Conservation (phyloP, 495 filamentous ascomycete species). For the Rostrohypoxylon terebratum region DNA sequence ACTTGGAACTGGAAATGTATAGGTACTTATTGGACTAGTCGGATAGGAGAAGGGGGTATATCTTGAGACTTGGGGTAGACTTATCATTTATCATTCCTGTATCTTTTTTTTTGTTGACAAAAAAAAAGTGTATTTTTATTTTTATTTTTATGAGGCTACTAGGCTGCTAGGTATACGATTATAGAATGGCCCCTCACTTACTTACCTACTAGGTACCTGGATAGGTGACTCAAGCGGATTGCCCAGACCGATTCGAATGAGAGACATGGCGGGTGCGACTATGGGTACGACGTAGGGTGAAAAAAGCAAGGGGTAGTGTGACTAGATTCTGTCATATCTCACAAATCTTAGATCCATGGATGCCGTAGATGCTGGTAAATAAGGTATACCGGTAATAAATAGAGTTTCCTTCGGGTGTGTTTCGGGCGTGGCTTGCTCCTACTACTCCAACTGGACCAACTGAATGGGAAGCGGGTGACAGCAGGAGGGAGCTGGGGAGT, state of each 20-base stretch:
- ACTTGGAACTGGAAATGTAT: too few species aligned
- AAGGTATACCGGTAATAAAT: not conserved
- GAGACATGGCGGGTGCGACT: not conserved
- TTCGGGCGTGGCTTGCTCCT: conserved; percentile 13
- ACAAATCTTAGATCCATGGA: not conserved
- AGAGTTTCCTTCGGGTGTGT: conserved; percentile 3
- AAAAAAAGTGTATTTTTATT: not conserved
- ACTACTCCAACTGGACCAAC: not conserved
- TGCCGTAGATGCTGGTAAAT: not conserved
- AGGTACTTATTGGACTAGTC: not conserved
- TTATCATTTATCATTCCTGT: conserved; percentile 1
- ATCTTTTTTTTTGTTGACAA: too few species aligned
- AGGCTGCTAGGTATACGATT: not conserved
- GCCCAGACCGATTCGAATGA: not conserved
- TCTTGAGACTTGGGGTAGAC: not conserved
- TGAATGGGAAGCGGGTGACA: not conserved
- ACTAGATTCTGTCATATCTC: conserved; percentile 6
- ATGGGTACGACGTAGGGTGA: not conserved
- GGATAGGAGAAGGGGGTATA: not conserved
- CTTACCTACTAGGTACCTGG: too few species aligned
- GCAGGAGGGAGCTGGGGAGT: not conserved
- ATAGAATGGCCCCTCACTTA: conserved; percentile 1
- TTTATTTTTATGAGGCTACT: not conserved
- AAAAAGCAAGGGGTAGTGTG: not conserved
- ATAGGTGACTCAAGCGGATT: too few species aligned